Evolutionary conservation across 495 filamentous ascomycete genomes (phyloP).

Genomic region (Penicillium lagena): DNA sequence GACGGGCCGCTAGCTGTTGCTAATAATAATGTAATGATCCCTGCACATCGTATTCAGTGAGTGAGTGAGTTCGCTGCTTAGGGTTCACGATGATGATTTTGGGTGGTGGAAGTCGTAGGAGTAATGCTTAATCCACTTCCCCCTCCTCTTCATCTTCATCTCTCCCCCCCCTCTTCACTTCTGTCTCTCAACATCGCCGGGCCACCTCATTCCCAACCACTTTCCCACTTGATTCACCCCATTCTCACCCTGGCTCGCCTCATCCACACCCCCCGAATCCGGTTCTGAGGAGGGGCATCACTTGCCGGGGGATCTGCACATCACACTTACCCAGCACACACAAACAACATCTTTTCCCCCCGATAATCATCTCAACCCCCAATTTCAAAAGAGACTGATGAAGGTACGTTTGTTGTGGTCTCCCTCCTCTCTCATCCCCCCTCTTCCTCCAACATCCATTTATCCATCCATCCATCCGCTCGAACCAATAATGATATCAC

Average conservation of each 20-base stretch:
- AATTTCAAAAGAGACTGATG: slow-evolving; percentile 25
- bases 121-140: slow-evolving; percentile 3
- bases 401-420: slow-evolving; percentile 18
- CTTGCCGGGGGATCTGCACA: slow-evolving; percentile 16
- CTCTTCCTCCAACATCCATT: not conserved
- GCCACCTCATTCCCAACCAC: too few species aligned
- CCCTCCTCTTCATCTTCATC: slow-evolving; percentile 9
- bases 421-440: slow-evolving; percentile 1
- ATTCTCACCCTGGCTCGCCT: not conserved
- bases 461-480: not conserved
- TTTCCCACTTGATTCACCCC: not conserved
- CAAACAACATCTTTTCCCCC: slow-evolving; percentile 10
- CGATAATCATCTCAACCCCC: slow-evolving; percentile 2
- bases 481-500: slow-evolving; percentile 20
- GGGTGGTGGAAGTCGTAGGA: too few species aligned
- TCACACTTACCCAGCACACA: slow-evolving; percentile 12
- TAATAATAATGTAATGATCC: too few species aligned
- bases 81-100: too few species aligned
- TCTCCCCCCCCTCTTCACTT: slow-evolving; percentile 6
- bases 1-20: too few species aligned
- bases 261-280: not conserved
- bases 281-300: not conserved
- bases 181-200: slow-evolving; percentile 2
- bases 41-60: too few species aligned
- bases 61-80: too few species aligned